Evolutionary conservation across 1,284 basidiomycete species (phyloP).

Genomic region (Afroboletus lepidellus): DNA sequence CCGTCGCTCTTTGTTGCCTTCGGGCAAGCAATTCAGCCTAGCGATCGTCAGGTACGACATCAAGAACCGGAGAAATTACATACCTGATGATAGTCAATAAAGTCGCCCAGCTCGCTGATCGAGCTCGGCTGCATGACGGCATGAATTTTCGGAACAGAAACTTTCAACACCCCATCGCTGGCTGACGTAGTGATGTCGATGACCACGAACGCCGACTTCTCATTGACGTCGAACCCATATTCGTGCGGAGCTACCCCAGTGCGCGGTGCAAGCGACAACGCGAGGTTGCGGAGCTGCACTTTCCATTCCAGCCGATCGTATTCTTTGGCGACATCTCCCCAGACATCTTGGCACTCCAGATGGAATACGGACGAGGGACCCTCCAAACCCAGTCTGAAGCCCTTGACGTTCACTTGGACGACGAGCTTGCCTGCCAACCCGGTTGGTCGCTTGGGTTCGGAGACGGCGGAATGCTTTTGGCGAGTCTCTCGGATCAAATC

Average conservation of each 20-base stretch:
- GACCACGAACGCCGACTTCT: slow-evolving; percentile 79
- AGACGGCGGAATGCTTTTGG: slow-evolving; percentile 34
- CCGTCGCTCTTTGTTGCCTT: slow-evolving; percentile 69
- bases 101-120: slow-evolving; percentile 83
- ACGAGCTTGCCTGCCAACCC: slow-evolving; percentile 34
- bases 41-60: slow-evolving; percentile 13
- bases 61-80: neutral
- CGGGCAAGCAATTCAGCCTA: slow-evolving; percentile 73
- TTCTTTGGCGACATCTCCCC: slow-evolving; percentile 54
- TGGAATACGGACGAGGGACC: slow-evolving; percentile 68
- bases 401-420: slow-evolving; percentile 65
- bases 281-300: slow-evolving; percentile 64
- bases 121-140: slow-evolving; percentile 92
- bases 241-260: slow-evolving; percentile 35
- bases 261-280: slow-evolving; percentile 70
- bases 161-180: slow-evolving; percentile 44
- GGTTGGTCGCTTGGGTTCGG: slow-evolving; percentile 17
- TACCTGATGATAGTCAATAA: slow-evolving; percentile 81
- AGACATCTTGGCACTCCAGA: slow-evolving; percentile 72
- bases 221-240: slow-evolving; percentile 52
- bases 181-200: slow-evolving; percentile 56
- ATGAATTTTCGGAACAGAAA: slow-evolving; percentile 74
- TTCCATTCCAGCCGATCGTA: slow-evolving; percentile 52
- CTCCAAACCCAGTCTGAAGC: slow-evolving; percentile 76
- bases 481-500: slow-evolving; percentile 61